phyloP scores from a whole-genome alignment of 768 basidiomycete genomes.

The Coprinopsis cinerea region DNA sequence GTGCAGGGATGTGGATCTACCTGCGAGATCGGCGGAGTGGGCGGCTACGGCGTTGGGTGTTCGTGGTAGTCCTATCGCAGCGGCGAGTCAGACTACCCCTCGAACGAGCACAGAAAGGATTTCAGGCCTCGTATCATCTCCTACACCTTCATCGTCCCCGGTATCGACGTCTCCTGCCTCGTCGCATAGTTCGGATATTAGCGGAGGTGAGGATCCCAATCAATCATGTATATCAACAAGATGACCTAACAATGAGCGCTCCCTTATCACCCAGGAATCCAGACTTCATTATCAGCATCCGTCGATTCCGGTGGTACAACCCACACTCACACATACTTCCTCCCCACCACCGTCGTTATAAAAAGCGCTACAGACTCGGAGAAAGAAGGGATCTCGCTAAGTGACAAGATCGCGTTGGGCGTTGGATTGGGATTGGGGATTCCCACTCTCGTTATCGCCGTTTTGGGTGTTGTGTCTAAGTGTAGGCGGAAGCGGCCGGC shows the following conservation, averaged over 20 bases:
- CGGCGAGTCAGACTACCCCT: too few relatives aligned
- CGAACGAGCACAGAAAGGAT: too few relatives aligned
- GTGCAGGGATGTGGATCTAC: neutral
- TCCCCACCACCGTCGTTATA: neutral
- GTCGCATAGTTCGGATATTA: too few relatives aligned
- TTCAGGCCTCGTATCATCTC: too few relatives aligned
- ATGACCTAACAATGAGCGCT: too few relatives aligned
- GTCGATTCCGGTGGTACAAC: neutral
- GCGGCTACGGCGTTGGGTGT: neutral
- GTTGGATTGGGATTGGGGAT: neutral
- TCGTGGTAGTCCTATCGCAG: too few relatives aligned
- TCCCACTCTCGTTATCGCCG: neutral
- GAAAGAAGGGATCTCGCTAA: neutral
- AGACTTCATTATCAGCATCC: too few relatives aligned
- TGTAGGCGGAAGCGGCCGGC: neutral
- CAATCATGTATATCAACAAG: too few relatives aligned
- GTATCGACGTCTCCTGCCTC: too few relatives aligned
- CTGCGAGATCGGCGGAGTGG: neutral
- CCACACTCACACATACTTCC: neutral
- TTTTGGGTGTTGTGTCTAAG: neutral
- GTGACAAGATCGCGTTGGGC: neutral
- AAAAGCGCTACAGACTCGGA: neutral
- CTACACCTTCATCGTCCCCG: too few relatives aligned
- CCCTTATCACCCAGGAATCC: too few relatives aligned
- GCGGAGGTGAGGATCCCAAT: too few relatives aligned